Conservation (phyloP, 371 early-diverging fungal species). For the Funneliformis caledonium region DNA sequence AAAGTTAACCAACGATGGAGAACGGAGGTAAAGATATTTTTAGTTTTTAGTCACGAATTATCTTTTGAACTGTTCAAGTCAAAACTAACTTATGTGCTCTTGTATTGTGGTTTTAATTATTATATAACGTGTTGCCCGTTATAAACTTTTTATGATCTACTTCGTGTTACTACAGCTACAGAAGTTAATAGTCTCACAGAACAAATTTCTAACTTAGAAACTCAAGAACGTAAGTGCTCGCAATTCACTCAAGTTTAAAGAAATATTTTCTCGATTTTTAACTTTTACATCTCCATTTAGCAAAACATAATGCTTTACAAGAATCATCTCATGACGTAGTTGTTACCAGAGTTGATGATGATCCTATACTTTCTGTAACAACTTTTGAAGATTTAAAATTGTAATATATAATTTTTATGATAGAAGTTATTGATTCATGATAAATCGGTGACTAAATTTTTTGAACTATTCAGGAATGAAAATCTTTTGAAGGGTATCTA, state of each 20-base stretch:
- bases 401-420: conserved; percentile 44
- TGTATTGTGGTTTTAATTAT: background rate
- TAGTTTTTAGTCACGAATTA: too few species aligned
- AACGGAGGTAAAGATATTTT: too few species aligned
- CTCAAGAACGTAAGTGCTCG: background rate
- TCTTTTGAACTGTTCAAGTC: too few species aligned
- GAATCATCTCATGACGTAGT: conserved; percentile 73
- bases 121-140: background rate
- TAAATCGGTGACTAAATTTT: background rate
- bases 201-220: background rate
- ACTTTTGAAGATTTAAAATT: conserved; percentile 80
- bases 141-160: background rate
- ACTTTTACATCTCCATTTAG: background rate
- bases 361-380: conserved; percentile 78
- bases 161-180: background rate
- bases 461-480: conserved; percentile 48
- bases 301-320: conserved; percentile 50
- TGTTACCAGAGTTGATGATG: conserved; percentile 81
- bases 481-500: conserved; percentile 92
- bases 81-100: too few species aligned
- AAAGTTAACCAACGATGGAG: too few species aligned
- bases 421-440: background rate
- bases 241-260: background rate
- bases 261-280: background rate
- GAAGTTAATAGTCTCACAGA: background rate